These are phyloP conservation scores for Hericium erinaceus DNA, from an alignment of 768 basidiomycete species.

Conservation along the genomic window DNA sequence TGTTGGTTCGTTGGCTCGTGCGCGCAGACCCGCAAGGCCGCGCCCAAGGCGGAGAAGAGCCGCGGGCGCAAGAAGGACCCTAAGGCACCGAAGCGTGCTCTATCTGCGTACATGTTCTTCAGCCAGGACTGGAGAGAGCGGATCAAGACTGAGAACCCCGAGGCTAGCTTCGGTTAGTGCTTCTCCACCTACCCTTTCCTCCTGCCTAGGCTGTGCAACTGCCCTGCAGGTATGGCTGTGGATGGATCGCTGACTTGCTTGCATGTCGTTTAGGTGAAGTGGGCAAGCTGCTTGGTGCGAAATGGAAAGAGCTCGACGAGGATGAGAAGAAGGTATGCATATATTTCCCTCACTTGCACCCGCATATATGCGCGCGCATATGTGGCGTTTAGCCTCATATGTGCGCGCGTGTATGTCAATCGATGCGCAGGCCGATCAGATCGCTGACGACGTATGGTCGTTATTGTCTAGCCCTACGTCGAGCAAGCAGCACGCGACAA, in stretches of 20 bases:
- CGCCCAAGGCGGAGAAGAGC: conserved; percentile 58
- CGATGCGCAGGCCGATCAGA: conserved; percentile 1
- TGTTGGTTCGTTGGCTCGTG: conserved; percentile 8
- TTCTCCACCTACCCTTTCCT: background rate
- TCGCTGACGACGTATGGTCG: conserved; percentile 2
- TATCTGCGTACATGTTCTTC: conserved; percentile 99
- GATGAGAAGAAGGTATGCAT: conserved; percentile 75
- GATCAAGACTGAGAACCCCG: conserved; percentile 94
- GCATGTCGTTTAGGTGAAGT: conserved; percentile 58
- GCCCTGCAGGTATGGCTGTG: conserved; percentile 1
- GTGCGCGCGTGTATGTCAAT: conserved; percentile 1
- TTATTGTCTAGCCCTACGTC: conserved; percentile 60
- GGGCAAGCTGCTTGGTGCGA: conserved; percentile 89
- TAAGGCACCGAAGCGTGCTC: conserved; percentile 82
- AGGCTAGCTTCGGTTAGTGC: conserved; percentile 76
- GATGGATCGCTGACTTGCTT: conserved; percentile 5
- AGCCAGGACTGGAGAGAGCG: conserved; percentile 91
- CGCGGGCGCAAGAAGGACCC: conserved; percentile 67
- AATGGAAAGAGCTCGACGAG: conserved; percentile 94
- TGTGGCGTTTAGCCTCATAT: background rate
- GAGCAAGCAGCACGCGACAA: conserved; percentile 86
- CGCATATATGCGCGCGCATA: background rate
- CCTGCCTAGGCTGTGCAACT: conserved; percentile 2
- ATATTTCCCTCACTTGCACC: background rate
- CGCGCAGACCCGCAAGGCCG: conserved; percentile 56